Evolutionary conservation across 306 rosid species (phyloP), one percentile per base, ranked within the genome.

Genomic region (Crotalaria pallida): DNA sequence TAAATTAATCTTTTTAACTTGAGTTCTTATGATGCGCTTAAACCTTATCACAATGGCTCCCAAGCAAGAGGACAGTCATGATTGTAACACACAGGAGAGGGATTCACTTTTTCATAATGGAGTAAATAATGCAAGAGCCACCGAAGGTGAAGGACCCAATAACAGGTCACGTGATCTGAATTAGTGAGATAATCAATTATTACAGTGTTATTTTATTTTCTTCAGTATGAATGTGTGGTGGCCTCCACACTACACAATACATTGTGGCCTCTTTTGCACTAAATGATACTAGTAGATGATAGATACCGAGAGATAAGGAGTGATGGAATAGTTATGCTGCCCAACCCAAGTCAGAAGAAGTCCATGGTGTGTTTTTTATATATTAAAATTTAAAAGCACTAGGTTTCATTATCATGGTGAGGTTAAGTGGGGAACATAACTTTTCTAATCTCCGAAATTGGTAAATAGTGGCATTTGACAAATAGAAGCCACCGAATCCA

Each of bases 391-490:
- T 22, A 22, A 76, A 73, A 73, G 69, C 59, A 61, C 23, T 67
- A 51, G 44, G 75, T 45, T 45, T 81, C 70, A 62, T 74, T 70
- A 77, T 81, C 57, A 53, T 58, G 78, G 81, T 63, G 65, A 75
- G 58, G 59, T 64, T 51, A 67, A 84, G 90, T 83, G 90, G 92
- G 87, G 83, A 80, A 73, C 90, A 78, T 58, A 83, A 75, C 74
- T 80, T 84, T 80, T 72, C 48, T 47, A 79, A 84, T 80, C 84
- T 78, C 87, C 84, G 59, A 86, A 80, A 74, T 73, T 56, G 84
- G 82, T 84, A 88, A 85, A 72, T 73, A 57, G 72, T 58, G 61
- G 68, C 55, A n/a, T 83, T 83, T 83, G 94, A 85, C 81, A 63
- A 81, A 73, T 45, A 69, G 72, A 69, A 68, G 52, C 73, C 68